Percentiles rank a stretch among this genome's conserved stretches.
These are phyloP conservation scores for Podaxis mareebaensis DNA, from an alignment of 768 basidiomycete genomes.

Conservation along the genomic window DNA sequence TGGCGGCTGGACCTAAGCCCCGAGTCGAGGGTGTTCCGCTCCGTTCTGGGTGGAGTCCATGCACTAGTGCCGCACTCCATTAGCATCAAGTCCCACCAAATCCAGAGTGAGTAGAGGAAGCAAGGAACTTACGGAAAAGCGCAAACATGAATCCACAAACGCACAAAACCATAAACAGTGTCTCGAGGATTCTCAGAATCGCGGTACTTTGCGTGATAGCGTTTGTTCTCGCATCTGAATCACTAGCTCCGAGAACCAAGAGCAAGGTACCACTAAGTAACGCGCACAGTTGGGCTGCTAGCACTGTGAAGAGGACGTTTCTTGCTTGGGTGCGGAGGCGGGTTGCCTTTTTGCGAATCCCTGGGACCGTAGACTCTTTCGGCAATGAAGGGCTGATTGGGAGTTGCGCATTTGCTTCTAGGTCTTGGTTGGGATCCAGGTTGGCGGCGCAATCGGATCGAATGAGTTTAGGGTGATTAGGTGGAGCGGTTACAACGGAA, in stretches of 20 bases:
- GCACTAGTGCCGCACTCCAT: neutral
- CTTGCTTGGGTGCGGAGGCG: neutral
- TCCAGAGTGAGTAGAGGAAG: neutral
- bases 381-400: neutral
- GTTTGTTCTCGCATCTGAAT: neutral
- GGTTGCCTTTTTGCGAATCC: neutral
- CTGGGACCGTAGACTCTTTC: neutral
- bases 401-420: neutral
- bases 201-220: neutral
- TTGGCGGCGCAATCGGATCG: neutral
- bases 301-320: neutral
- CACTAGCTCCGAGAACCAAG: neutral
- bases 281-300: constrained; percentile 1
- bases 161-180: neutral
- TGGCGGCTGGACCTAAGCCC: neutral
- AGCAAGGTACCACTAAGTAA: constrained; percentile 2
- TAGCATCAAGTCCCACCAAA: neutral
- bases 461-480: neutral
- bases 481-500: neutral
- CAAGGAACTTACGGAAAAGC: constrained; percentile 4
- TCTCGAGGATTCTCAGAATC: constrained; percentile 4
- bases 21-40: neutral
- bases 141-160: constrained; percentile 8
- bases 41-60: neutral
- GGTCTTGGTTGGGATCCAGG: neutral